Conservation (phyloP, 2,329 filamentous ascomycete genomes). For the Ustilaginoidea virens region DNA sequence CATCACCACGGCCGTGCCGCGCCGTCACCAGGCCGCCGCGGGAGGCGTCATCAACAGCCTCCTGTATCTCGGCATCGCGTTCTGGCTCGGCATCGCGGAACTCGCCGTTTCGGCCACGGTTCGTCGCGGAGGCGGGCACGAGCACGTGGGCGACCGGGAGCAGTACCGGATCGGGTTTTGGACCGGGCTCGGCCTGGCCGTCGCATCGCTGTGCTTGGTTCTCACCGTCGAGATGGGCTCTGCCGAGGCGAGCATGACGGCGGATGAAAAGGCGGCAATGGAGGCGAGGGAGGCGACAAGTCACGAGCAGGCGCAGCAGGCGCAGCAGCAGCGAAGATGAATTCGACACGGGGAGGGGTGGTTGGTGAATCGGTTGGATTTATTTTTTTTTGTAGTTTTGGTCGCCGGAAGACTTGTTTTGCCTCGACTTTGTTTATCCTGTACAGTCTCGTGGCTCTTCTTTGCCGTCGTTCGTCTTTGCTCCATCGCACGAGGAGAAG, state of each 20-base stretch:
- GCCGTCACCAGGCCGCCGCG: conserved; percentile 52
- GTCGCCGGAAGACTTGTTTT: too few relatives aligned
- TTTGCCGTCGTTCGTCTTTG: too few relatives aligned
- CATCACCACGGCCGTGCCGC: conserved; percentile 56
- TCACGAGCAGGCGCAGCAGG: conserved; percentile 1
- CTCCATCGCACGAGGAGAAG: too few relatives aligned
- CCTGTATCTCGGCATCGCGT: conserved; percentile 55
- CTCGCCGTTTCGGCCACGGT: conserved; percentile 38
- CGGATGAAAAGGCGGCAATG: conserved; percentile 33
- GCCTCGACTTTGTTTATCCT: too few relatives aligned
- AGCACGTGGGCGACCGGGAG: conserved; percentile 22
- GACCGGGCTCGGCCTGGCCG: conserved; percentile 44
- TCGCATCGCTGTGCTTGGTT: conserved; percentile 34
- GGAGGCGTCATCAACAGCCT: conserved; percentile 57
- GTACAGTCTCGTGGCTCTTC: too few relatives aligned
- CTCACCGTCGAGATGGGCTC: conserved; percentile 39
- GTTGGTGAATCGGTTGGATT: too few relatives aligned
- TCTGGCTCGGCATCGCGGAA: conserved; percentile 57
- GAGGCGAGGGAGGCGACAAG: conserved; percentile 8
- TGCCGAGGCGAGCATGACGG: conserved; percentile 40
- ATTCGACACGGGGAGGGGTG: too few relatives aligned
- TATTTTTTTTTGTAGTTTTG: too few relatives aligned
- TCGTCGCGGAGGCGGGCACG: conserved; percentile 7
- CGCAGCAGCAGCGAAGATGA: neutral
- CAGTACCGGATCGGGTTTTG: conserved; percentile 54